Evolutionary conservation across 441 rosid genomes (phyloP).

Genomic region (Gossypium gossypioides): DNA sequence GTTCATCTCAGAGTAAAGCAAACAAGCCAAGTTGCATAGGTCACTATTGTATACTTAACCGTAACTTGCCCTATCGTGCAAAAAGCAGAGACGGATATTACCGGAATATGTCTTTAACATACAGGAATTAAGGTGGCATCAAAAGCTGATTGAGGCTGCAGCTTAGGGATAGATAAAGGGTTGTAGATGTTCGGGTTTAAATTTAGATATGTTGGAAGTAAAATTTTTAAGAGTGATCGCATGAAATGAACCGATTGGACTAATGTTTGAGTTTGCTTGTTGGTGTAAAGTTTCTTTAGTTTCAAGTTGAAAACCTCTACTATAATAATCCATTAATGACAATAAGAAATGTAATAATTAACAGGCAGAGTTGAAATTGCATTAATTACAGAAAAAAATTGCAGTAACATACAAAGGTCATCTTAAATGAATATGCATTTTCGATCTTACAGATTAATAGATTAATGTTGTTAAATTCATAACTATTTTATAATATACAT

Average conservation of each 20-base stretch:
- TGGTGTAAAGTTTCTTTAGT: too few relatives aligned
- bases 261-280: too few relatives aligned
- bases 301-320: background rate
- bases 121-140: background rate
- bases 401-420: background rate
- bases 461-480: too few relatives aligned
- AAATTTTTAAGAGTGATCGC: too few relatives aligned
- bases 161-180: too few relatives aligned
- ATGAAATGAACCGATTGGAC: too few relatives aligned
- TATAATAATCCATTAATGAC: background rate
- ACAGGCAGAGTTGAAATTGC: too few relatives aligned
- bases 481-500: too few relatives aligned
- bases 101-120: background rate
- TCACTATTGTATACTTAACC: conserved; percentile 15
- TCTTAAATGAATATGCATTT: background rate
- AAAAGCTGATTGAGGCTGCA: background rate
- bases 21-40: conserved; percentile 17
- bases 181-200: background rate
- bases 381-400: too few relatives aligned
- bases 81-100: background rate
- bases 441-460: background rate
- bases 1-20: conserved; percentile 27
- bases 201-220: background rate
- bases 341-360: background rate
- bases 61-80: conserved; percentile 8